Evolutionary conservation across 805 yeast species (phyloP).

Genomic region (Candida sakaeoensis): DNA sequence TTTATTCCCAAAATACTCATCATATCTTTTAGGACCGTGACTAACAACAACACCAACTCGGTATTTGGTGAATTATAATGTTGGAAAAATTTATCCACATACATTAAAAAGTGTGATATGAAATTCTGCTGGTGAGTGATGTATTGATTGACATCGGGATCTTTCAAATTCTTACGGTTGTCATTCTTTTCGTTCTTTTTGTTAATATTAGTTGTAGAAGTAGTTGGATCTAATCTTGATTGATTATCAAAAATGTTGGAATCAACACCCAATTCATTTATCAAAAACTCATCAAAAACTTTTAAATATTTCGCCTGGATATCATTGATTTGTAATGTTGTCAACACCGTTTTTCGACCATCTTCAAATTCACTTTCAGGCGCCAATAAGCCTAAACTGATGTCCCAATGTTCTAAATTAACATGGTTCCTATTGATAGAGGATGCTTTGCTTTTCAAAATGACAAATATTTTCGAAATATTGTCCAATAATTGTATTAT

Average conservation of each 20-base stretch:
- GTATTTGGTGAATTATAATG: slow-evolving; percentile 20
- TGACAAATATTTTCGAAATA: slow-evolving; percentile 27
- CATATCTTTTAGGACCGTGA: slow-evolving; percentile 21
- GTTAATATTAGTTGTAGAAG: slow-evolving; percentile 1
- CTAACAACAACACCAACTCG: slow-evolving; percentile 18
- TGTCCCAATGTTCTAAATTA: slow-evolving; percentile 42
- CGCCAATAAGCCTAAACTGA: slow-evolving; percentile 30
- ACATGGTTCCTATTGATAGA: slow-evolving; percentile 42
- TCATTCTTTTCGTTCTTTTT: slow-evolving; percentile 4
- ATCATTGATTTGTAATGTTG: slow-evolving; percentile 21
- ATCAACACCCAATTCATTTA: slow-evolving; percentile 22
- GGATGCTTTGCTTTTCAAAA: slow-evolving; percentile 29
- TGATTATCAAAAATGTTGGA: slow-evolving; percentile 1
- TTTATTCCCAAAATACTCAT: slow-evolving; percentile 42
- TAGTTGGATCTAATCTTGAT: slow-evolving; percentile 6
- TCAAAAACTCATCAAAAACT: slow-evolving; percentile 34
- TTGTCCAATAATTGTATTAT: slow-evolving; percentile 28
- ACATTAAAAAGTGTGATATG: slow-evolving; percentile 34
- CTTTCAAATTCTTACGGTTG: slow-evolving; percentile 15
- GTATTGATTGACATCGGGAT: slow-evolving; percentile 42
- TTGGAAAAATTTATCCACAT: slow-evolving; percentile 30
- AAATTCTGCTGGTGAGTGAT: slow-evolving; percentile 41
- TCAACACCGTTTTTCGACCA: slow-evolving; percentile 13
- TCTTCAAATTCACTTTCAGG: slow-evolving; percentile 17
- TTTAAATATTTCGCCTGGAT: slow-evolving; percentile 39